A percentile compares a stretch with the other conserved stretches of the same genome.
Evolutionary conservation across 495 filamentous ascomycete species (phyloP).

Genomic region (Talaromyces wortmannii): DNA sequence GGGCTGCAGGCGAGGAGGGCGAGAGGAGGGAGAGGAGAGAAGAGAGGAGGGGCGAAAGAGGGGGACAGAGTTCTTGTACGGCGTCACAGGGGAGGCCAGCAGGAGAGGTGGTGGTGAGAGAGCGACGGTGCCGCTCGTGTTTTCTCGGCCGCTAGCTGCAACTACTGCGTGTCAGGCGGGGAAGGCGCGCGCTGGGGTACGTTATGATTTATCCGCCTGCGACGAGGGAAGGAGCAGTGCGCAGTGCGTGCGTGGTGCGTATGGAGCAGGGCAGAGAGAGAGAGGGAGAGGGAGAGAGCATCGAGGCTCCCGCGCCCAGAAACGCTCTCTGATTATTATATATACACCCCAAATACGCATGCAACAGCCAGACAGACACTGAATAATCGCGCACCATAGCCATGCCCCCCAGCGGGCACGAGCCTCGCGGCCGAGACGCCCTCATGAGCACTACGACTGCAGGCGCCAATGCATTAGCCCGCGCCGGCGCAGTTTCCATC

Average conservation of each 20-base stretch:
- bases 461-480: no score
- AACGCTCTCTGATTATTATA: no score
- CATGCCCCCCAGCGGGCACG: no score
- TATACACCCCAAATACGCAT: no score
- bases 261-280: no score
- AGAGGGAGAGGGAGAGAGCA: no score
- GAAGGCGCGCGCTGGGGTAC: neutral
- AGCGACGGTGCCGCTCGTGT: neutral
- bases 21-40: neutral
- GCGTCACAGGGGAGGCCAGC: neutral
- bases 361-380: no score
- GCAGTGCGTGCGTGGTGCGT: neutral
- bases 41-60: constrained; percentile 4
- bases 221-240: neutral
- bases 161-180: neutral
- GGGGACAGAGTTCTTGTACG: neutral
- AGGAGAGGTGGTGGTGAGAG: neutral
- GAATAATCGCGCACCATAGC: no score
- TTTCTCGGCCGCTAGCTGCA: neutral
- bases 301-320: no score
- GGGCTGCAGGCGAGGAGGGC: neutral
- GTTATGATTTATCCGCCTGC: neutral
- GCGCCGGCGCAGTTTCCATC: neutral
- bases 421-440: no score
- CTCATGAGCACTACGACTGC: no score